These are phyloP conservation scores for Neurospora sp. DNA, from an alignment of 495 filamentous ascomycete species.

Conservation along the genomic window DNA sequence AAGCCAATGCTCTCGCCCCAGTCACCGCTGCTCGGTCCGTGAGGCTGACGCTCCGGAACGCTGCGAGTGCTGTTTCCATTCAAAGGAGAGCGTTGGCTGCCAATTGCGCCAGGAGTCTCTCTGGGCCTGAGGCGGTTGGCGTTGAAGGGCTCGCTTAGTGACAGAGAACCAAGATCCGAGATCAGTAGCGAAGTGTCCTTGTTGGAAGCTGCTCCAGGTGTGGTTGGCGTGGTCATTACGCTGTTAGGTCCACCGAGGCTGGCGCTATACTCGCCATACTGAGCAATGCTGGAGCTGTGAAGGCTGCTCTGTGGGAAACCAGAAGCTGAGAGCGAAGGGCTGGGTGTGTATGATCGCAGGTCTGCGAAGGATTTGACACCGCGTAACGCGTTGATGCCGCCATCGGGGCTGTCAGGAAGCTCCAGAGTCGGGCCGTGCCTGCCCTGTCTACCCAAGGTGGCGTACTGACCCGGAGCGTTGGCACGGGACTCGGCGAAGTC, in stretches of 20 bases:
- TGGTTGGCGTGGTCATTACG: slow-evolving; percentile 25
- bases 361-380: slow-evolving; percentile 96
- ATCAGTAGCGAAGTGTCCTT: slow-evolving; percentile 48
- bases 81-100: slow-evolving; percentile 70
- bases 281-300: slow-evolving; percentile 53
- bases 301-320: slow-evolving; percentile 26
- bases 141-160: slow-evolving; percentile 56
- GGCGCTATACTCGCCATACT: slow-evolving; percentile 36
- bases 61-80: slow-evolving; percentile 54
- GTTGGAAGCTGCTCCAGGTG: slow-evolving; percentile 50
- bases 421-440: slow-evolving; percentile 60
- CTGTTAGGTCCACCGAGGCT: slow-evolving; percentile 27
- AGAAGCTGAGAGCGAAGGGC: slow-evolving; percentile 74
- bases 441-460: slow-evolving; percentile 64
- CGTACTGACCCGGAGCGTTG: slow-evolving; percentile 56
- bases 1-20: slow-evolving; percentile 63
- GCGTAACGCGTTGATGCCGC: slow-evolving; percentile 47
- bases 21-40: slow-evolving; percentile 63
- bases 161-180: slow-evolving; percentile 46
- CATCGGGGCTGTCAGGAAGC: slow-evolving; percentile 72
- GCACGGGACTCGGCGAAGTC: slow-evolving; percentile 89
- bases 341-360: slow-evolving; percentile 87
- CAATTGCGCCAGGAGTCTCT: slow-evolving; percentile 61
- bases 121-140: slow-evolving; percentile 33
- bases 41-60: slow-evolving; percentile 72